Evolutionary conservation across 768 basidiomycete species (phyloP), one percentile per base, ranked within the genome.

Genomic region (Kwoniella dendrophila): DNA sequence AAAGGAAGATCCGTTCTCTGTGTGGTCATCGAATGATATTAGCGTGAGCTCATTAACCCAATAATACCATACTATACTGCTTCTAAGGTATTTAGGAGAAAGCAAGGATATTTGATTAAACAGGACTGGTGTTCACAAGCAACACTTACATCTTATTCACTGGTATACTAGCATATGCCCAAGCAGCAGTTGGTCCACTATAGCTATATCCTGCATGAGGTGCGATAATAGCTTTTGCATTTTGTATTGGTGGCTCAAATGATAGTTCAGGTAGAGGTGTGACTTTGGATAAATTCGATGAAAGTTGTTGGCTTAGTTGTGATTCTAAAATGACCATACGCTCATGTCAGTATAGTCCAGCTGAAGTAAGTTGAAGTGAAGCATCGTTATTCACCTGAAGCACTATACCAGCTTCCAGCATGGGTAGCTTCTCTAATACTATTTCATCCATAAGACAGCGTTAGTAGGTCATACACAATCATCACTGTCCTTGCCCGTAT

Each of bases 121-220:
- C 24, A 16, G 54, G 26, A 12, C 32, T 8, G 30, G 32, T 56
- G 24, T n/a, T 51, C 38, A 30, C 24, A 18, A n/a, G 47, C 4
- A 27, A 16, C 26, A 82, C 87, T 67, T 66, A 95, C 96, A 97
- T 89, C 70, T 84, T 84, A 3, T 84, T 83, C 0, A 86, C 86
- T 72, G 95, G 89, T 63, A 98, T 88, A 72, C 86, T 86, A 78
- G 86, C 88, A 81, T 98, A 99, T 0, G 95, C 95, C 92, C 92
- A 98, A 2, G 92, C 95, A 2, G 96, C 95, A 0, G 94, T 84
- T 4, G 86, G 87, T 22, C 96, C 96, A 56, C 93, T 96, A 80
- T 96, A 98, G 4, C 87, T 84, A 81, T 94, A 97, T 4, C 96
- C 96, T 1, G 96, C 96, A 78, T 99, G 96, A 93, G 96, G 96